These are phyloP conservation scores for Talaromyces verruculosus DNA, from an alignment of 2,329 filamentous ascomycete genomes.

Conservation along the genomic window DNA sequence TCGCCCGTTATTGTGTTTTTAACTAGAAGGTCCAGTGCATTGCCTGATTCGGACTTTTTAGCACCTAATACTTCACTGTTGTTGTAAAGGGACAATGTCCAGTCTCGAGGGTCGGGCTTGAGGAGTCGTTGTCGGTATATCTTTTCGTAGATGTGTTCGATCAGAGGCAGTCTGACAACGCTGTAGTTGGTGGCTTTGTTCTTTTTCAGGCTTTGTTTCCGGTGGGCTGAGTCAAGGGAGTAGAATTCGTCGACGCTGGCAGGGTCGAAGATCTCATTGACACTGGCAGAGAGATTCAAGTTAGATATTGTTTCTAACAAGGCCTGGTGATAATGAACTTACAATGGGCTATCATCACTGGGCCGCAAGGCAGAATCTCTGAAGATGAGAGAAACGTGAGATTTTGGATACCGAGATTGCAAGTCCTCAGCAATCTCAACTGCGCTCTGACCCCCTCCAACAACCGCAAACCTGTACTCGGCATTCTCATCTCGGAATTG, in stretches of 20 bases:
- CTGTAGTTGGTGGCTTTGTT: slow-evolving; percentile 22
- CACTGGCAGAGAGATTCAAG: background rate
- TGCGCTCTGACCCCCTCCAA: slow-evolving; percentile 21
- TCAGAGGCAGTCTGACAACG: slow-evolving; percentile 17
- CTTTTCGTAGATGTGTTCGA: slow-evolving; percentile 20
- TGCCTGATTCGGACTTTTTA: background rate
- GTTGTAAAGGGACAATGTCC: slow-evolving; percentile 2
- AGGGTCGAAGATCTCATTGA: slow-evolving; percentile 23
- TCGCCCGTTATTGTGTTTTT: slow-evolving; percentile 14
- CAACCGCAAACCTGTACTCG: slow-evolving; percentile 14
- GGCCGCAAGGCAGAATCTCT: slow-evolving; percentile 20
- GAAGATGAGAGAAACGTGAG: slow-evolving; percentile 17
- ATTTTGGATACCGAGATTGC: slow-evolving; percentile 20
- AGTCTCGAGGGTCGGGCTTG: slow-evolving; percentile 10
- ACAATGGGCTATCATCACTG: slow-evolving; percentile 23
- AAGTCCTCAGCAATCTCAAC: slow-evolving; percentile 21
- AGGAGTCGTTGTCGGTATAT: slow-evolving; percentile 18
- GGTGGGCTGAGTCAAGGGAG: background rate
- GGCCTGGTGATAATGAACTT: background rate
- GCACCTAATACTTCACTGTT: slow-evolving; percentile 11
- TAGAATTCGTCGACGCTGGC: slow-evolving; percentile 21
- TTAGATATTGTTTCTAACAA: too few species aligned
- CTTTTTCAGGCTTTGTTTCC: slow-evolving; percentile 13
- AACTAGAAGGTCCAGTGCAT: slow-evolving; percentile 12
- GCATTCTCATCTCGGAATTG: slow-evolving; percentile 8